Conservation (phyloP, 192 early-diverging fungal genomes). For the Mortierella claussenii region DNA sequence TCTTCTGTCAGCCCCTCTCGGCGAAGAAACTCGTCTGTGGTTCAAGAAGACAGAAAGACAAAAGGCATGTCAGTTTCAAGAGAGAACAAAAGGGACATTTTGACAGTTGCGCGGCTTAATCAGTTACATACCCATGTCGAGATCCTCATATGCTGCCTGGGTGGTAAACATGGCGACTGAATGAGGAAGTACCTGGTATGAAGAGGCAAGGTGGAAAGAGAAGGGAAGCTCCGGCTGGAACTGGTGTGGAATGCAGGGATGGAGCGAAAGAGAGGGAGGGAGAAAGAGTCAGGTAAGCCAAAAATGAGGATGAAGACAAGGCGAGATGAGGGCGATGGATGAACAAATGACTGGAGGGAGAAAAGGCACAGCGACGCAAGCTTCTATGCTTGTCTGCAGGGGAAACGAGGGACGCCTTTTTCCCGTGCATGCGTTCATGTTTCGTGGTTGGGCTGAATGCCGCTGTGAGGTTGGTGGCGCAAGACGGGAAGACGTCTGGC, state of each 20-base stretch:
- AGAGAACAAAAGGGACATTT: neutral
- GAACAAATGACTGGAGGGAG: neutral
- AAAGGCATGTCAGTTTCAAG: neutral
- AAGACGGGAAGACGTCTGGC: neutral
- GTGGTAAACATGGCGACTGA: too few species aligned
- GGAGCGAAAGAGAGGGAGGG: neutral
- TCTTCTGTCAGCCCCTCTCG: constrained; percentile 35
- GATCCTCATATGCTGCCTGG: too few species aligned
- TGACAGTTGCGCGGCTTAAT: too few species aligned
- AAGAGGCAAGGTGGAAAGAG: too few species aligned
- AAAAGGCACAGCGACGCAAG: neutral
- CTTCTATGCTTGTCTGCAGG: neutral
- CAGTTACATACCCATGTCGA: neutral
- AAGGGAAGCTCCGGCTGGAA: too few species aligned
- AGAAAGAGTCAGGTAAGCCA: neutral
- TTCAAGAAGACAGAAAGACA: neutral
- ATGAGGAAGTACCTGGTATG: too few species aligned
- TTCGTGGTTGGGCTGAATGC: neutral
- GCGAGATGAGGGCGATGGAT: neutral
- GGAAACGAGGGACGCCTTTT: neutral
- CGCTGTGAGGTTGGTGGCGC: neutral
- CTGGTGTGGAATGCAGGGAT: neutral
- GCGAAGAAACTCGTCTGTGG: constrained; percentile 20
- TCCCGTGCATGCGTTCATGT: neutral
- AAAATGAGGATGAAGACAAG: neutral